Evolutionary conservation across 768 basidiomycete genomes (phyloP).

Genomic region (Suillus discolor): DNA sequence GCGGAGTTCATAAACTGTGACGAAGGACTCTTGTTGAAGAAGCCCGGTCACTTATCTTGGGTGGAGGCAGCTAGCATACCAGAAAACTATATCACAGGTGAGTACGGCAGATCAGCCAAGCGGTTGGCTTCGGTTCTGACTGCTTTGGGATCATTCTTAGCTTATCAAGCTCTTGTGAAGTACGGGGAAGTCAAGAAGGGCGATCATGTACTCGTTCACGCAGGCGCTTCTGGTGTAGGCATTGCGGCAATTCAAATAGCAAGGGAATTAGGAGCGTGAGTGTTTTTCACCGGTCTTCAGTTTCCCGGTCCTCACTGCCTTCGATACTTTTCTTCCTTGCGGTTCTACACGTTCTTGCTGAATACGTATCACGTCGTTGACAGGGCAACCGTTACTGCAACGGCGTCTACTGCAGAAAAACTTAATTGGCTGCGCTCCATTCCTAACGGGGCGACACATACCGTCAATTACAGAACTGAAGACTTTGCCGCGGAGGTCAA

Average conservation of each 20-base stretch:
- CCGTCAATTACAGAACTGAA: constrained; percentile 82
- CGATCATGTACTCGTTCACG: constrained; percentile 84
- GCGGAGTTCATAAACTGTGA: constrained; percentile 80
- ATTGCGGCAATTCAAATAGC: constrained; percentile 88
- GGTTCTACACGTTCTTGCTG: constrained; percentile 2
- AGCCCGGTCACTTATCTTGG: constrained; percentile 79
- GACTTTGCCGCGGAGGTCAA: constrained; percentile 79
- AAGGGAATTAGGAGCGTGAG: constrained; percentile 72
- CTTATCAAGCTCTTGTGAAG: constrained; percentile 65
- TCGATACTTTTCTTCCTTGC: constrained; percentile 10
- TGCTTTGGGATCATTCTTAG: constrained; percentile 32
- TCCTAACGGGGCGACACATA: constrained; percentile 71
- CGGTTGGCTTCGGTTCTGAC: constrained; percentile 7
- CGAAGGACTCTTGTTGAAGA: constrained; percentile 67
- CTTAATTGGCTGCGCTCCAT: constrained; percentile 72
- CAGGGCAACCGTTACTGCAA: constrained; percentile 76
- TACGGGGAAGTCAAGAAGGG: constrained; percentile 69
- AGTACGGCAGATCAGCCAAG: constrained; percentile 18
- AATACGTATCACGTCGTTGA: constrained; percentile 12
- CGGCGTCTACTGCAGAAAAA: constrained; percentile 85
- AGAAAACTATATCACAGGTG: constrained; percentile 88
- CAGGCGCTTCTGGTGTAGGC: constrained; percentile 90
- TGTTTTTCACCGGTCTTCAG: constrained; percentile 13
- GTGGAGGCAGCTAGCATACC: constrained; percentile 85
- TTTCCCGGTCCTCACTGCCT: background rate